A percentile compares a stretch with the other conserved stretches of the same genome.
phyloP scores from a whole-genome alignment of 2,329 filamentous ascomycete species.

The Hawksworthiomyces lignivorus region DNA sequence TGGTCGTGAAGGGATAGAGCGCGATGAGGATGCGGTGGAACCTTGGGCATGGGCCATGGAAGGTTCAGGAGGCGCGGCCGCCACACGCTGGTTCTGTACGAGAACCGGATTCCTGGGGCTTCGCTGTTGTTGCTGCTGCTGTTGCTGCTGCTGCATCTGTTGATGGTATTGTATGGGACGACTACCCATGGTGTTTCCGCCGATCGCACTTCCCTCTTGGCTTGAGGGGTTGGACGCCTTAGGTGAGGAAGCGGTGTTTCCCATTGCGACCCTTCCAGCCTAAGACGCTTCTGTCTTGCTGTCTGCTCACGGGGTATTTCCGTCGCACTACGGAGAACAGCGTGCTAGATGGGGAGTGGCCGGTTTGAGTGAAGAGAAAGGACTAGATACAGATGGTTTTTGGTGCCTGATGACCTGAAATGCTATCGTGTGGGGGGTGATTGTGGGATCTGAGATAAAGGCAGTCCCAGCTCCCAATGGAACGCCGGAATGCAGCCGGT shows the following conservation, averaged over 20 bases:
- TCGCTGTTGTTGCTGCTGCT: constrained; percentile 16
- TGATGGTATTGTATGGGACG: constrained; percentile 21
- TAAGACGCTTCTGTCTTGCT: no score
- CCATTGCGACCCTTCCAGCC: constrained; percentile 33
- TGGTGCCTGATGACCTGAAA: not conserved
- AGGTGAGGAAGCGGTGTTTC: constrained; percentile 35
- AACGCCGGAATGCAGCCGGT: no score
- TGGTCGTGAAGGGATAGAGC: constrained; percentile 18
- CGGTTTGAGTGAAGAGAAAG: not conserved
- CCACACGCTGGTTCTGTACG: constrained; percentile 47
- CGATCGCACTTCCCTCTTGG: constrained; percentile 2
- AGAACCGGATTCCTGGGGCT: constrained; percentile 40
- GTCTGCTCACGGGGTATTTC: no score
- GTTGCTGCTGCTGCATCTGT: constrained; percentile 21
- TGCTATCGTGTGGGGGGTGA: no score
- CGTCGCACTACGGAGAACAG: constrained; percentile 3
- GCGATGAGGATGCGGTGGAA: constrained; percentile 32
- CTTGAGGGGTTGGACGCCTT: constrained; percentile 27
- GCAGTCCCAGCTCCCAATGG: no score
- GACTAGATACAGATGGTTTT: constrained; percentile 1
- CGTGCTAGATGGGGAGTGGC: not conserved
- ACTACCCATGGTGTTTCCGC: constrained; percentile 15
- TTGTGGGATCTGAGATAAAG: no score
- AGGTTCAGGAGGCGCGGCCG: constrained; percentile 53
- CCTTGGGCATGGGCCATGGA: constrained; percentile 54